These are phyloP conservation scores for Pontederia crassipes DNA, from an alignment of 176 grass and related monocot genomes.

Conservation along the genomic window DNA sequence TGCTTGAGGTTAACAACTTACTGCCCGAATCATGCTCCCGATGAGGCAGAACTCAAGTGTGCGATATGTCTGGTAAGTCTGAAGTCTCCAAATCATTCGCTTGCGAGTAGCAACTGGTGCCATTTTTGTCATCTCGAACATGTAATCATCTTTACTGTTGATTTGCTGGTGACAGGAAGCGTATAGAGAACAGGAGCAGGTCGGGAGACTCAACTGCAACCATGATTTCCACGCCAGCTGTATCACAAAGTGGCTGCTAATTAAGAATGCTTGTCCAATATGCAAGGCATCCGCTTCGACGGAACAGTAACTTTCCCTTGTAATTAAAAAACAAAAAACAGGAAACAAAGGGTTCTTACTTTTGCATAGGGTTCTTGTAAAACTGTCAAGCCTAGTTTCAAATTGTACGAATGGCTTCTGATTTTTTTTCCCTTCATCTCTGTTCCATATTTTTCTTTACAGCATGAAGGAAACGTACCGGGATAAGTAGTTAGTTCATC, in stretches of 20 bases:
- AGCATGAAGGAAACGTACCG: no score
- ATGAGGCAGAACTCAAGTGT: constrained; percentile 44
- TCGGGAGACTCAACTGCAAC: constrained; percentile 47
- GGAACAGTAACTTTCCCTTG: background rate
- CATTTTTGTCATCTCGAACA: no score
- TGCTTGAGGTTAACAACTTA: constrained; percentile 56
- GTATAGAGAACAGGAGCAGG: constrained; percentile 50
- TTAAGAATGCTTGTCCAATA: constrained; percentile 69
- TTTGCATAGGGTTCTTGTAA: no score
- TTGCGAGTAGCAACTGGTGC: background rate
- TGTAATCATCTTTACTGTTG: no score
- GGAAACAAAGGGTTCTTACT: no score
- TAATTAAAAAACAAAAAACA: background rate
- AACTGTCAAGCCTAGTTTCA: no score
- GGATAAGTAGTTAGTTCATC: no score
- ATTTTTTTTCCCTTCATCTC: no score
- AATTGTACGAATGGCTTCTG: no score
- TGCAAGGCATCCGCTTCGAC: constrained; percentile 49
- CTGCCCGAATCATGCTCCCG: constrained; percentile 20
- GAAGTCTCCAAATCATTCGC: background rate
- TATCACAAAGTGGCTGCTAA: constrained; percentile 76
- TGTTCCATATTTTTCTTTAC: no score
- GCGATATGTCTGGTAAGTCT: constrained; percentile 56
- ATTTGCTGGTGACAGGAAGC: constrained; percentile 33
- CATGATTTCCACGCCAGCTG: constrained; percentile 69